Percentiles rank a stretch among this genome's conserved stretches.
phyloP scores from a whole-genome alignment of 2,329 filamentous ascomycete genomes.

The Aspergillus sojae region DNA sequence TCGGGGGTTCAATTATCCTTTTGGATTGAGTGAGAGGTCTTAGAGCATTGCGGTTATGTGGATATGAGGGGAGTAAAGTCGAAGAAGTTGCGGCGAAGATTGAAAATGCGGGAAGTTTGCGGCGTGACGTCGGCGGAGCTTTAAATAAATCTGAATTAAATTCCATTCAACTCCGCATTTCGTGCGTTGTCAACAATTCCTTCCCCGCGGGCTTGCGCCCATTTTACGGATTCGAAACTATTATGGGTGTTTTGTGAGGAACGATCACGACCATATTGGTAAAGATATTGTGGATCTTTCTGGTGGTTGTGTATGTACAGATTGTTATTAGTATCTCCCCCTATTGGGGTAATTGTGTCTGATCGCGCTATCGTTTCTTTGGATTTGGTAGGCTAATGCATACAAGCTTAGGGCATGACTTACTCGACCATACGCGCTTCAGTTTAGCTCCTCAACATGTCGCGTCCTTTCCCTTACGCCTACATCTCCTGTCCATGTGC shows the following conservation, averaged over 20 bases:
- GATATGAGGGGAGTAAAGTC: neutral
- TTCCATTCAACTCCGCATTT: constrained; percentile 1
- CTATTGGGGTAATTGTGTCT: neutral
- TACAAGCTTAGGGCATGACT: neutral
- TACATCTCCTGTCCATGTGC: constrained; percentile 68
- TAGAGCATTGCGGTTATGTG: neutral
- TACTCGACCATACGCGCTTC: neutral
- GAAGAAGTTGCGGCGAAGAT: neutral
- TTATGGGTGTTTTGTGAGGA: neutral
- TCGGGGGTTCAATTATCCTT: neutral
- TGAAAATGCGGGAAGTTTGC: constrained; percentile 8
- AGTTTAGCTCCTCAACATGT: constrained; percentile 43
- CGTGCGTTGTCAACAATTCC: neutral
- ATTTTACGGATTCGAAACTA: neutral
- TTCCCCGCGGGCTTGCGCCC: neutral
- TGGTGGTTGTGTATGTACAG: neutral
- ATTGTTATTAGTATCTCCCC: neutral
- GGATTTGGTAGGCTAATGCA: neutral
- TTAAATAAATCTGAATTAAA: neutral
- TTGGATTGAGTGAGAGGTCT: neutral
- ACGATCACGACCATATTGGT: neutral
- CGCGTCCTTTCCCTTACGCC: constrained; percentile 63
- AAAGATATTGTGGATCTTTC: neutral
- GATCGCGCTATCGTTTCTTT: neutral
- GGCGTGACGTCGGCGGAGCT: constrained; percentile 11